A percentile compares a stretch with the other conserved stretches of the same genome.
Evolutionary conservation across 1,139 yeast genomes (phyloP).

Genomic region (Blastobotrys aristatus): DNA sequence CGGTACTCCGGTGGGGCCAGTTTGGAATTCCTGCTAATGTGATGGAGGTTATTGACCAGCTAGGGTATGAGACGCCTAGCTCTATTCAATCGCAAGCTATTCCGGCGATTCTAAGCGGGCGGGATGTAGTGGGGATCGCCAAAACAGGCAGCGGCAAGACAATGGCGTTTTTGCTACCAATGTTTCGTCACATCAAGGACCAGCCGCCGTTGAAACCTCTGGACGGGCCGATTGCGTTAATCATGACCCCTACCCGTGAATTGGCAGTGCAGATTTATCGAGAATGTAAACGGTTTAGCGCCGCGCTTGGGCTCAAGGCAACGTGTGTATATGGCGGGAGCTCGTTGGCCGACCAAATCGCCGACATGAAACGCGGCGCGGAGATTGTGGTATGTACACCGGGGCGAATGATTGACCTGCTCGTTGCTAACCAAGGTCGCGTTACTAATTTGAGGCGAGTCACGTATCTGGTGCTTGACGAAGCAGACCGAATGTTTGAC

Average conservation of each 20-base stretch:
- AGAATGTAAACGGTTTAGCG: constrained; percentile 59
- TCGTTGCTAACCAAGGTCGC: constrained; percentile 80
- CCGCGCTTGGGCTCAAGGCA: constrained; percentile 46
- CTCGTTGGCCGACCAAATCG: constrained; percentile 74
- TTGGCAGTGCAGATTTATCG: constrained; percentile 77
- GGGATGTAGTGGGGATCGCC: constrained; percentile 90
- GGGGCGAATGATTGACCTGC: constrained; percentile 84
- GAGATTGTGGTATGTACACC: constrained; percentile 92
- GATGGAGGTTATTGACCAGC: constrained; percentile 47
- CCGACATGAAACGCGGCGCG: constrained; percentile 70
- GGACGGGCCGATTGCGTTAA: constrained; percentile 75
- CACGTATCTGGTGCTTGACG: constrained; percentile 84
- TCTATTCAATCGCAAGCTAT: constrained; percentile 89
- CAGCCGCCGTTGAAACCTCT: constrained; percentile 51
- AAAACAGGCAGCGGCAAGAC: constrained; percentile 98
- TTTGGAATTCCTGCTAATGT: constrained; percentile 66
- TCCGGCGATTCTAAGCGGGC: constrained; percentile 85
- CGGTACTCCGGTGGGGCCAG: constrained; percentile 75
- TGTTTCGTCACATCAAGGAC: constrained; percentile 75
- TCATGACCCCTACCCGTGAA: constrained; percentile 91
- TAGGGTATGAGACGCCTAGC: constrained; percentile 62
- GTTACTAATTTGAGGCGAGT: constrained; percentile 64
- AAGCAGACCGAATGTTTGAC: constrained; percentile 96
- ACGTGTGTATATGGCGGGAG: constrained; percentile 96
- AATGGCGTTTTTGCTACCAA: constrained; percentile 76